phyloP scores from a whole-genome alignment of 139 green algal species.

The Coccomyxa sp. region DNA sequence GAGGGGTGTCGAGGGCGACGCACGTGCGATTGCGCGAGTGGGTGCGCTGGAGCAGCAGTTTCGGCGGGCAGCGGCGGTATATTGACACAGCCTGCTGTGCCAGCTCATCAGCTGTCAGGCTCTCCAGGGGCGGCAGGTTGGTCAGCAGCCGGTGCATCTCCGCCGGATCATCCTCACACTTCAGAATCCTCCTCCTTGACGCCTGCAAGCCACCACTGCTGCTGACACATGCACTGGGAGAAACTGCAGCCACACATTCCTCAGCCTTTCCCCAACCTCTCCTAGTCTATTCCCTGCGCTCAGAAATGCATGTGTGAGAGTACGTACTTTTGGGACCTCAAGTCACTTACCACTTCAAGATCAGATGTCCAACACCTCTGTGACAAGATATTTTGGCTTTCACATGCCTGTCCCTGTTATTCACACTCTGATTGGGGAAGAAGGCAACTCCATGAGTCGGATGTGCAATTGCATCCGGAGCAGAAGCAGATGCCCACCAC shows the following conservation, averaged over 20 bases:
- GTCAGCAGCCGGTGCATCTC: conserved; percentile 56
- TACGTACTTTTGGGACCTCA: background rate
- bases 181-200: conserved; percentile 42
- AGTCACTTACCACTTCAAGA: background rate
- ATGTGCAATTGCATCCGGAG: too few species aligned
- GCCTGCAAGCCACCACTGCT: conserved; percentile 16
- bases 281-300: background rate
- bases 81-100: conserved; percentile 33
- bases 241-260: background rate
- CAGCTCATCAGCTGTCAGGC: conserved; percentile 40
- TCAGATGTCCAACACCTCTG: too few species aligned
- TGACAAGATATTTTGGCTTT: too few species aligned
- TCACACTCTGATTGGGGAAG: too few species aligned
- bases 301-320: background rate
- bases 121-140: conserved; percentile 46
- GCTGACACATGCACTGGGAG: background rate
- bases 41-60: conserved; percentile 7
- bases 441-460: too few species aligned
- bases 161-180: conserved; percentile 35
- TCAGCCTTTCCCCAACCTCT: too few species aligned
- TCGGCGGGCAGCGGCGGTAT: conserved; percentile 22
- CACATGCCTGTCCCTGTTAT: too few species aligned
- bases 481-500: conserved; percentile 18
- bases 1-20: too few species aligned
- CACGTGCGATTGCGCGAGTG: background rate